Conservation (phyloP, 176 grass and related monocot species). For the Pharus latifolius region DNA sequence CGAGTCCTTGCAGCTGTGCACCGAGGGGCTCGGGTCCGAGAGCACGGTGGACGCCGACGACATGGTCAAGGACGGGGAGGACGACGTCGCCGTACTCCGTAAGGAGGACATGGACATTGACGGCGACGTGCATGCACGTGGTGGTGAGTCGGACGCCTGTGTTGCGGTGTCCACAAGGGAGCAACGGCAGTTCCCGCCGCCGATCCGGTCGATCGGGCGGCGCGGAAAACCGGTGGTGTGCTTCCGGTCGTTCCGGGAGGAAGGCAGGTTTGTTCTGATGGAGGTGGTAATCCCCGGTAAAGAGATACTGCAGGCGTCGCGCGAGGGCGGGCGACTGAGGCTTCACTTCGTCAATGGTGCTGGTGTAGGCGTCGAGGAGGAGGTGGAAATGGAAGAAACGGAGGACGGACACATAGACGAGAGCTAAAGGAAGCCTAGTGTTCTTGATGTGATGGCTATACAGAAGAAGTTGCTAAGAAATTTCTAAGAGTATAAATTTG, state of each 20-base stretch:
- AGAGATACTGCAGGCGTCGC: slow-evolving; percentile 39
- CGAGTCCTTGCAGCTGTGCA: slow-evolving; percentile 49
- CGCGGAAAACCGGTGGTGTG: slow-evolving; percentile 50
- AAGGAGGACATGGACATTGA: not conserved
- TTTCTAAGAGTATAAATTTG: no score
- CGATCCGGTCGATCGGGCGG: slow-evolving; percentile 56
- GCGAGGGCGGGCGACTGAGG: slow-evolving; percentile 45
- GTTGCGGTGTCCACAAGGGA: not conserved
- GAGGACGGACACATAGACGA: not conserved
- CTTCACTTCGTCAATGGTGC: slow-evolving; percentile 15
- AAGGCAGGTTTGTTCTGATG: slow-evolving; percentile 56
- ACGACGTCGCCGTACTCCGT: not conserved
- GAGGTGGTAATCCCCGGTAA: slow-evolving; percentile 60
- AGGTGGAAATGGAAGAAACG: not conserved
- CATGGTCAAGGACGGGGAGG: slow-evolving; percentile 38
- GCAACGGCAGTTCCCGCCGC: slow-evolving; percentile 43
- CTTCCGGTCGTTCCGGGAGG: slow-evolving; percentile 47
- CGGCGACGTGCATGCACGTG: no score
- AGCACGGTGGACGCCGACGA: slow-evolving; percentile 68
- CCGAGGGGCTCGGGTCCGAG: slow-evolving; percentile 79
- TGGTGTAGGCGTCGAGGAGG: not conserved
- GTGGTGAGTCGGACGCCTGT: no score
- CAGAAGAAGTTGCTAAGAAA: no score
- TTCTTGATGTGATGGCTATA: no score
- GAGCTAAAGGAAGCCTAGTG: no score